These are phyloP conservation scores for Phytophthora podocarpi DNA, from an alignment of 352 stramenopile genomes.

Conservation along the genomic window DNA sequence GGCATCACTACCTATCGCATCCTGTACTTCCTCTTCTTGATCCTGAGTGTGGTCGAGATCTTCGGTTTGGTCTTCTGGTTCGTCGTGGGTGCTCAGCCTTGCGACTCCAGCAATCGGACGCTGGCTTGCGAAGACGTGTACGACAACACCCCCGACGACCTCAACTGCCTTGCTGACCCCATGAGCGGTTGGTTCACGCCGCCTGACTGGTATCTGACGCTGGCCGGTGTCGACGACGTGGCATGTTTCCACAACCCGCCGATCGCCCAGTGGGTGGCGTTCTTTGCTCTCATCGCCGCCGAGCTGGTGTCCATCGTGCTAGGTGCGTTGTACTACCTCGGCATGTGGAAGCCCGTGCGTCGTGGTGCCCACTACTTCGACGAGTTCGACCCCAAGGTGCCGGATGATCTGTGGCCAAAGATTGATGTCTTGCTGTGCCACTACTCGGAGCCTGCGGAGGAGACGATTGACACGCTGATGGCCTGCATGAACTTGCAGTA, in stretches of 20 bases:
- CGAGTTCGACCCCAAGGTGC: slow-evolving; percentile 84
- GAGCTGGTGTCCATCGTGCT: slow-evolving; percentile 77
- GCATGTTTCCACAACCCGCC: slow-evolving; percentile 78
- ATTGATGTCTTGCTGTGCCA: slow-evolving; percentile 85
- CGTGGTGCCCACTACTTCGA: slow-evolving; percentile 88
- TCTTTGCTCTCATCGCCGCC: slow-evolving; percentile 70
- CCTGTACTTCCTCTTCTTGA: slow-evolving; percentile 80
- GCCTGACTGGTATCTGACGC: slow-evolving; percentile 76
- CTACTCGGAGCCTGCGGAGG: slow-evolving; percentile 84
- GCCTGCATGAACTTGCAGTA: slow-evolving; percentile 91
- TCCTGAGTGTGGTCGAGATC: slow-evolving; percentile 73
- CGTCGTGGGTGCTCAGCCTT: slow-evolving; percentile 77
- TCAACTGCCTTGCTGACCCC: slow-evolving; percentile 49
- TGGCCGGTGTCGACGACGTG: slow-evolving; percentile 78
- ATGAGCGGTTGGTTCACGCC: slow-evolving; percentile 75
- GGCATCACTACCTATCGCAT: slow-evolving; percentile 77
- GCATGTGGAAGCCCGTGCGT: slow-evolving; percentile 90
- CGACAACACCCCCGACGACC: slow-evolving; percentile 61
- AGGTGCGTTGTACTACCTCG: slow-evolving; percentile 84
- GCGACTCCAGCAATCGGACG: slow-evolving; percentile 53
- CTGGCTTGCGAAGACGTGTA: slow-evolving; percentile 65
- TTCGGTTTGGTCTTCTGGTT: slow-evolving; percentile 83
- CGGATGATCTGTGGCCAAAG: slow-evolving; percentile 84
- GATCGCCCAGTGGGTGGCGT: slow-evolving; percentile 81
- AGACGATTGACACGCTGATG: slow-evolving; percentile 87